phyloP scores from a whole-genome alignment of 208 protist species.

The Lotmaria passim region DNA sequence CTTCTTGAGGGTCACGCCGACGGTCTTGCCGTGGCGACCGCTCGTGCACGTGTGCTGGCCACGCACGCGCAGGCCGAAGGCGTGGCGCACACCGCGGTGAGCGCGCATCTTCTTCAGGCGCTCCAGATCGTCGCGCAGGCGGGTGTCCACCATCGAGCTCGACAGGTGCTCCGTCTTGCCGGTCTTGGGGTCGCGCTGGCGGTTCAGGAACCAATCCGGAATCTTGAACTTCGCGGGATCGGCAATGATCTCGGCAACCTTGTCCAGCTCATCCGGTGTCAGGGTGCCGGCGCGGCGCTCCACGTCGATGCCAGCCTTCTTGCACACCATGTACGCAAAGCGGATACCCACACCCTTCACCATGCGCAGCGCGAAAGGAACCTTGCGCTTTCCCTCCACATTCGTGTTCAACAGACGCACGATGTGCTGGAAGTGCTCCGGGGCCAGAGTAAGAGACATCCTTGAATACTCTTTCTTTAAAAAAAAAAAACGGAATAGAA shows the following conservation, averaged over 20 bases:
- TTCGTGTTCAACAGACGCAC: constrained; percentile 99
- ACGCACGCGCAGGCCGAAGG: constrained; percentile 98
- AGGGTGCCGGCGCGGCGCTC: constrained; percentile 96
- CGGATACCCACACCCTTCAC: constrained; percentile 99
- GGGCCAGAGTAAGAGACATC: constrained; percentile 58
- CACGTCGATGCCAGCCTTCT: constrained; percentile 98
- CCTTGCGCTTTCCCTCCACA: constrained; percentile 98
- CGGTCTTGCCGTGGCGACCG: constrained; percentile 96
- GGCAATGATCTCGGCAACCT: constrained; percentile 97
- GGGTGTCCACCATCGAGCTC: constrained; percentile 97
- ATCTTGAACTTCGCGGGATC: constrained; percentile 99
- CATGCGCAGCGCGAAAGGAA: constrained; percentile 97
- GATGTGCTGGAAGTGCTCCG: constrained; percentile 99
- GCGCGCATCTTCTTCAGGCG: constrained; percentile 99
- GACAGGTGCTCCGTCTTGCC: constrained; percentile 98
- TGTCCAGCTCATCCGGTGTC: constrained; percentile 96
- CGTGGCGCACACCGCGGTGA: constrained; percentile 99
- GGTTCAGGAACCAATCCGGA: constrained; percentile 99
- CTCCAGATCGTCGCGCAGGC: constrained; percentile 99
- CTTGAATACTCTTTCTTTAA: background rate
- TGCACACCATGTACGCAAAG: constrained; percentile 98
- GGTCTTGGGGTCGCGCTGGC: constrained; percentile 98
- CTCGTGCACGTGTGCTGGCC: constrained; percentile 99
- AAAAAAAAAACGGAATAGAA: background rate
- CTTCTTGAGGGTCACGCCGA: constrained; percentile 84